These are phyloP conservation scores for Dionaea muscipula DNA, from an alignment of 179 eudicot genomes.

Conservation along the genomic window DNA sequence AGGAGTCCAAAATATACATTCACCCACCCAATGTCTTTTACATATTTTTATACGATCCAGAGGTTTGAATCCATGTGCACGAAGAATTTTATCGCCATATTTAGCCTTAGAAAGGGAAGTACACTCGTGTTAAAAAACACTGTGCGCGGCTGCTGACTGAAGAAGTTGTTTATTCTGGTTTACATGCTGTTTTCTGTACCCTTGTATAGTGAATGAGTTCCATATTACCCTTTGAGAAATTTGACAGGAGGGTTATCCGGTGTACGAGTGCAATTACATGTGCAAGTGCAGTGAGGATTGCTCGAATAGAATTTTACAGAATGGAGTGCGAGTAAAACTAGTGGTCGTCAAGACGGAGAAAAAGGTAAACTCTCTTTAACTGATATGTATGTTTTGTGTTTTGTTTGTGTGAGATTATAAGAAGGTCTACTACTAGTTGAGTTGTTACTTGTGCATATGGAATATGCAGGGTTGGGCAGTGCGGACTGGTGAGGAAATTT, in stretches of 20 bases:
- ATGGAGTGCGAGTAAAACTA: conserved; percentile 57
- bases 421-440: no score
- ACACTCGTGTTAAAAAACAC: no score
- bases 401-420: no score
- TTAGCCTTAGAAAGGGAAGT: no score
- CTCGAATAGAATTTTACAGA: conserved; percentile 86
- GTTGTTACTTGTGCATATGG: background rate
- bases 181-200: background rate
- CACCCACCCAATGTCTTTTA: no score
- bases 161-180: no score
- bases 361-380: conserved; percentile 37
- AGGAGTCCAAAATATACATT: no score
- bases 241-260: conserved; percentile 63
- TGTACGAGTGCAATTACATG: conserved; percentile 75
- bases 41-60: no score
- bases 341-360: conserved; percentile 77
- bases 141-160: no score
- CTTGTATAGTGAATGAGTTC: background rate
- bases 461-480: conserved; percentile 88
- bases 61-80: no score
- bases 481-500: conserved; percentile 56
- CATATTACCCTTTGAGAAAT: background rate
- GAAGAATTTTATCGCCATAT: no score
- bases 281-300: conserved; percentile 67
- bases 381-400: no score